These are phyloP conservation scores for Chrysanthemum makinoi DNA, from an alignment of 129 eudicot species.

Conservation along the genomic window DNA sequence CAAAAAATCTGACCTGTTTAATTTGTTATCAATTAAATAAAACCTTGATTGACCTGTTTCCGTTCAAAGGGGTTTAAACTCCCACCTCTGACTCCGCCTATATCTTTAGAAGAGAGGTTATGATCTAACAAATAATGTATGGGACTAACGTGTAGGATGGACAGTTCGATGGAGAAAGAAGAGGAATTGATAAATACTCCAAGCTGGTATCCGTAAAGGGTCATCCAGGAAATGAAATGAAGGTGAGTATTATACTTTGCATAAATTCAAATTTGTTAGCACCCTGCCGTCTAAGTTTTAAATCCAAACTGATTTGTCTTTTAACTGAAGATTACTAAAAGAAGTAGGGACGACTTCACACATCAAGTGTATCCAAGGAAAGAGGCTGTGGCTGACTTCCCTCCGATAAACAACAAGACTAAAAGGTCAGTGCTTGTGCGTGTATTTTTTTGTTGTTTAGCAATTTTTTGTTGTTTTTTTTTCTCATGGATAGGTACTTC, in stretches of 20 bases:
- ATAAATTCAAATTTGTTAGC: background rate
- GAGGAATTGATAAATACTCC: constrained; percentile 41
- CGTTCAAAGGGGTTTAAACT: too few relatives aligned
- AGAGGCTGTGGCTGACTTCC: constrained; percentile 32
- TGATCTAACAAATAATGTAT: constrained; percentile 8
- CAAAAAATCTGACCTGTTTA: too few relatives aligned
- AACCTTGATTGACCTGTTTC: too few relatives aligned
- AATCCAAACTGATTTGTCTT: constrained; percentile 1
- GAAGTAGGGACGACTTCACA: constrained; percentile 50
- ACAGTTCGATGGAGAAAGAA: constrained; percentile 35
- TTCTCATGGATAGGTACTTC: too few relatives aligned
- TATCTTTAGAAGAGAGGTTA: background rate
- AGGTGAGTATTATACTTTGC: constrained; percentile 37
- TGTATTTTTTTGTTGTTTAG: too few relatives aligned
- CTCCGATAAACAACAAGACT: constrained; percentile 35
- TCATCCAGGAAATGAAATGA: constrained; percentile 47
- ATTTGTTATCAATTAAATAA: too few relatives aligned
- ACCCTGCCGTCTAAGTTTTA: background rate
- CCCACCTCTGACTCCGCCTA: background rate
- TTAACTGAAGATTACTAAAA: constrained; percentile 45
- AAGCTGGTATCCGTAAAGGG: constrained; percentile 34
- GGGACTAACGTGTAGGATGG: constrained; percentile 44
- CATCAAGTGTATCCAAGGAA: constrained; percentile 41
- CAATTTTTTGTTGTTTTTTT: too few relatives aligned
- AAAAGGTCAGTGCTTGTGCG: constrained; percentile 46